Conservation (phyloP, 108 stramenopile species). For the Bacterosira constricta region DNA sequence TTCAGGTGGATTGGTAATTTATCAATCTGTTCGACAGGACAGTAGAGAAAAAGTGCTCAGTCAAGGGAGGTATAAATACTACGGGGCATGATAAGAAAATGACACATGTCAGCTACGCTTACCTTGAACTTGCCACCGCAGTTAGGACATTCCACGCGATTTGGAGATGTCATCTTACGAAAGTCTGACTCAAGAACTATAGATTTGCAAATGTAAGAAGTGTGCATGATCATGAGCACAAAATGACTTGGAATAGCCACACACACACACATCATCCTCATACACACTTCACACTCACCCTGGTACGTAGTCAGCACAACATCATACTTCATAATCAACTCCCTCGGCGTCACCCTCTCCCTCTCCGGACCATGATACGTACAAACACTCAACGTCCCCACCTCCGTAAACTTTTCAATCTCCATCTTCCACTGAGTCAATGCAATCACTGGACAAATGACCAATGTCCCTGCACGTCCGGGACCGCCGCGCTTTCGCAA, state of each 20-base stretch:
- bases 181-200: slow-evolving; percentile 93
- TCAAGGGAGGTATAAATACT: background rate
- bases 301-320: slow-evolving; percentile 98
- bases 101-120: slow-evolving; percentile 5
- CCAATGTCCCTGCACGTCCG: slow-evolving; percentile 84
- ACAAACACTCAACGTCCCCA: slow-evolving; percentile 74
- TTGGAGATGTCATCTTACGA: slow-evolving; percentile 91
- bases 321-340: slow-evolving; percentile 87
- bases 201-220: background rate
- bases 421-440: slow-evolving; percentile 96
- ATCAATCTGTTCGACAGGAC: slow-evolving; percentile 53
- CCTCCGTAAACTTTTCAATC: slow-evolving; percentile 91
- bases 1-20: slow-evolving; percentile 90
- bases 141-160: slow-evolving; percentile 91
- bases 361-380: slow-evolving; percentile 94
- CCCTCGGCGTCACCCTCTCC: slow-evolving; percentile 59
- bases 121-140: slow-evolving; percentile 90
- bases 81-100: background rate
- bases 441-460: slow-evolving; percentile 96
- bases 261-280: background rate
- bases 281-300: background rate
- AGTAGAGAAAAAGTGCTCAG: too few species aligned
- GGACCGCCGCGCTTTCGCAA: slow-evolving; percentile 33
- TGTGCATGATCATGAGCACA: background rate
- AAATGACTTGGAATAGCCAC: background rate